Base-by-base conservation (phyloP, 2,329 filamentous ascomycete genomes). In the Xylaria sp. region DNA sequence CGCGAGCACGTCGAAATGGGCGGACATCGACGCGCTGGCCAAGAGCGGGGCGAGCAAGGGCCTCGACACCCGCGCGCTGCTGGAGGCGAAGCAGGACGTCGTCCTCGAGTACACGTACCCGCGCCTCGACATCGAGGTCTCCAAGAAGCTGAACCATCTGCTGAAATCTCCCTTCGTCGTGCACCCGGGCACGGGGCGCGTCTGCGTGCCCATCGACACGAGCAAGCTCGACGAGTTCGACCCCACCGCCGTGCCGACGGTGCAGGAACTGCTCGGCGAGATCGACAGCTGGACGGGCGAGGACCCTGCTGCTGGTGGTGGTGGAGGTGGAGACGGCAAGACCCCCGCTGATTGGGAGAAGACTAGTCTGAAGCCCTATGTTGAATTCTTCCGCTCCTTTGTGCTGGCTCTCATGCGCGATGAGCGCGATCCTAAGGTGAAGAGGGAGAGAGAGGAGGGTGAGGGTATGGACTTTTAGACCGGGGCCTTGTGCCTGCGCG, bases 91-190 rank as follows among this genome's bases (percentile, higher is more conserved):
- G 81, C 94, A 97, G 78, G 96, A 98, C 77, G 92, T 99, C 68
- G 90, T 98, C 3, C 87, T 99, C 33, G 96, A 99, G 81, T 98
- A 99, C 81, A 97, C 96, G 6, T 99, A 99, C 79, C 96, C 96
- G 2, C 91, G 96, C 44, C 91, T 99, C 61, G 96, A 99, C 84
- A 94, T 96, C 68, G 94, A 97, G 79, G 96, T 99, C 77, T 96
- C 92, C 77, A 98, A 98, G 84, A 97, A 97, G 78, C 88, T 97
- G 64, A 98, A 97, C 82, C 96, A 99, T 86, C 88, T 99, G 85
- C 89, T 99, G 73, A 99, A 99, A 79, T 94, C 91, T 69, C 96
- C 96, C 0, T 99, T 99, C 76, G 95, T 97, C 67, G 90, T 99
- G 42, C 96, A 99, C 78, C 96, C 96, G 0, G 94, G 94, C 20